These are phyloP conservation scores for Beauveria varroae DNA, from an alignment of 2,329 filamentous ascomycete genomes.

Conservation along the genomic window DNA sequence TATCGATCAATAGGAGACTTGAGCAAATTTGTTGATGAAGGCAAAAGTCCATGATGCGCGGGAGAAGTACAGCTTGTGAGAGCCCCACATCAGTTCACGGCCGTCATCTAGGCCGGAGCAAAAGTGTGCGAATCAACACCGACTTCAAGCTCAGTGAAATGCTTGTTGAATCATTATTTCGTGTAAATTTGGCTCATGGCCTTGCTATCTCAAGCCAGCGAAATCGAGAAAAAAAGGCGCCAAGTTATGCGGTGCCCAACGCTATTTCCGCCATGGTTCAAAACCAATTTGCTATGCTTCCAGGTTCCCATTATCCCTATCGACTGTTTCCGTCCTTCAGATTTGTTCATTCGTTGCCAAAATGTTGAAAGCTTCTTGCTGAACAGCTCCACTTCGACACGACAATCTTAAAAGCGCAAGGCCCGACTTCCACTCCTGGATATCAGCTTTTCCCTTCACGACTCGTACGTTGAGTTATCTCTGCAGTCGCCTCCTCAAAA, in stretches of 20 bases:
- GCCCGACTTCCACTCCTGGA: no score
- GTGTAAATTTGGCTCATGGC: background rate
- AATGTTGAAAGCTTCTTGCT: background rate
- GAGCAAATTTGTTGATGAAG: background rate
- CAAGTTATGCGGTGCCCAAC: background rate
- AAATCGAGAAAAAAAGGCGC: background rate
- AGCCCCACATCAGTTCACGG: constrained; percentile 6
- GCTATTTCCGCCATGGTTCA: background rate
- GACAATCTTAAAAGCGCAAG: background rate
- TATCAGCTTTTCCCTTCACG: background rate
- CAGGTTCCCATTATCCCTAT: no score
- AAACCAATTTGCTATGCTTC: background rate
- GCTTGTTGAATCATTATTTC: background rate
- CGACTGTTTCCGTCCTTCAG: background rate
- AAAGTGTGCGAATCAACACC: background rate
- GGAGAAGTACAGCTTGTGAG: background rate
- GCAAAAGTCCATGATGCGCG: background rate
- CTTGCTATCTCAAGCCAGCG: background rate
- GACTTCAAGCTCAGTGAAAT: background rate
- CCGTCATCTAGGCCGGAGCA: background rate
- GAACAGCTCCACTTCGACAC: no score
- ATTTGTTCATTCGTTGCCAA: background rate
- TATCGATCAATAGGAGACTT: background rate
- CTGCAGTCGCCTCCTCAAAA: constrained; percentile 8
- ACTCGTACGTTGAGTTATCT: background rate